Percentiles rank a stretch among this genome's conserved stretches.
phyloP scores from a whole-genome alignment of 768 basidiomycete genomes.

The Amanita thiersii region DNA sequence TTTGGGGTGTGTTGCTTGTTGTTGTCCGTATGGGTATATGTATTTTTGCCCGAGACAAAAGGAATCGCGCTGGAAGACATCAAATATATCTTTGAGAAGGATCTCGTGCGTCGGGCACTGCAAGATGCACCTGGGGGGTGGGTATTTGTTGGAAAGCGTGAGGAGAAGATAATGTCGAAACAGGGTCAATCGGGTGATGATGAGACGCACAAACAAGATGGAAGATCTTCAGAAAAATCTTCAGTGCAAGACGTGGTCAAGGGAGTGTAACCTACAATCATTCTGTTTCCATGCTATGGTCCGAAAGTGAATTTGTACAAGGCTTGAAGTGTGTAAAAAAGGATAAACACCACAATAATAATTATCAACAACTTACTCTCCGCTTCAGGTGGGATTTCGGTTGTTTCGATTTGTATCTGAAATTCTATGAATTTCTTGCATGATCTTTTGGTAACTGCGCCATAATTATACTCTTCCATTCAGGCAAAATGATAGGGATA shows the following conservation, averaged over 20 bases:
- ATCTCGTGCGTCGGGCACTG: constrained; percentile 25
- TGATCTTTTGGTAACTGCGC: too few species aligned
- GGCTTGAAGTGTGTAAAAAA: too few species aligned
- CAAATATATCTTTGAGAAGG: constrained; percentile 32
- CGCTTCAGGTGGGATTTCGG: too few species aligned
- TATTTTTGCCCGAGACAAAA: constrained; percentile 39
- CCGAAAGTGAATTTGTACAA: too few species aligned
- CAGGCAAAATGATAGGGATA: neutral
- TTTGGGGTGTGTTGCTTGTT: constrained; percentile 33
- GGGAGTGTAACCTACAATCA: too few species aligned
- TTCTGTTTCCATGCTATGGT: too few species aligned
- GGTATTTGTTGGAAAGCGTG: constrained; percentile 21
- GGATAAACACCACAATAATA: too few species aligned
- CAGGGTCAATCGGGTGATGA: constrained; percentile 7
- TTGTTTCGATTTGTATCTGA: too few species aligned
- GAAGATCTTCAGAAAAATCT: neutral
- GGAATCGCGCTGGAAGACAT: constrained; percentile 40
- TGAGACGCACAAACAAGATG: neutral
- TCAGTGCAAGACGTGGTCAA: too few species aligned
- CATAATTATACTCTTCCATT: neutral
- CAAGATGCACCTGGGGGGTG: constrained; percentile 33
- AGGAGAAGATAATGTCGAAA: constrained; percentile 18
- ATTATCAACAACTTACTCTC: too few species aligned
- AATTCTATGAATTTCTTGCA: too few species aligned
- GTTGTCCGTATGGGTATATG: constrained; percentile 34